These are phyloP conservation scores for Tephrocybe sp. DNA, from an alignment of 768 basidiomycete genomes.

Conservation along the genomic window DNA sequence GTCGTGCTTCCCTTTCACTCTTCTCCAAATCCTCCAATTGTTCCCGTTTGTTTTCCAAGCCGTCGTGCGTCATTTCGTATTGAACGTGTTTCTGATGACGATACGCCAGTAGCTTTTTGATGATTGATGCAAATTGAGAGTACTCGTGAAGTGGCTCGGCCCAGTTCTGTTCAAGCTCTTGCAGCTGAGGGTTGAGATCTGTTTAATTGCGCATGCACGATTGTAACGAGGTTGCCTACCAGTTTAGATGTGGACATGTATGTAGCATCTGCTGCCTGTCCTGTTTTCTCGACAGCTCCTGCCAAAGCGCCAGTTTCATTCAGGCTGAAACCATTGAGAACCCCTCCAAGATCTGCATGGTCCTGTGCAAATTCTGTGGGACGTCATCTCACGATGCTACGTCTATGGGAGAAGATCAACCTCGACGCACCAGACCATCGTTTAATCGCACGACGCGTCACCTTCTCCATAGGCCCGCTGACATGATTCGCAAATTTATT, in stretches of 20 bases:
- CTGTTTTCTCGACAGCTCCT: constrained; percentile 92
- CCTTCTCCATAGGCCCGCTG: constrained; percentile 92
- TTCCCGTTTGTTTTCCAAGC: constrained; percentile 80
- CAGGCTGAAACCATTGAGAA: constrained; percentile 90
- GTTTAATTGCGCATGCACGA: constrained; percentile 5
- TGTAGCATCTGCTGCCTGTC: constrained; percentile 93
- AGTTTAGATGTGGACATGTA: constrained; percentile 91
- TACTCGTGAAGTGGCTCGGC: constrained; percentile 97
- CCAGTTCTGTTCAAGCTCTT: constrained; percentile 93
- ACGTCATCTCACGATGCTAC: neutral
- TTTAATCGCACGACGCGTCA: constrained; percentile 88
- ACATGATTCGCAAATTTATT: constrained; percentile 94
- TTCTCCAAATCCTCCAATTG: constrained; percentile 88
- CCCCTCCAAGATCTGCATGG: constrained; percentile 87
- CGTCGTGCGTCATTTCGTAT: constrained; percentile 95
- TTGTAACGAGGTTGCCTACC: constrained; percentile 40
- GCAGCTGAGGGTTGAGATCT: constrained; percentile 52
- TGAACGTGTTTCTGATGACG: constrained; percentile 98
- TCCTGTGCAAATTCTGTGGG: constrained; percentile 76
- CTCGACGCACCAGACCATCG: constrained; percentile 84
- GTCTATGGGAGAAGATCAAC: neutral
- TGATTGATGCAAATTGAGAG: constrained; percentile 90
- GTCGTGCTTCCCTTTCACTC: constrained; percentile 86
- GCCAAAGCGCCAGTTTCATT: constrained; percentile 77
- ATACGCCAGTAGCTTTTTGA: constrained; percentile 91